Percentiles rank a stretch among this genome's conserved stretches.
These are phyloP conservation scores for Coprinellus micaceus DNA, from an alignment of 768 basidiomycete genomes.

Conservation along the genomic window DNA sequence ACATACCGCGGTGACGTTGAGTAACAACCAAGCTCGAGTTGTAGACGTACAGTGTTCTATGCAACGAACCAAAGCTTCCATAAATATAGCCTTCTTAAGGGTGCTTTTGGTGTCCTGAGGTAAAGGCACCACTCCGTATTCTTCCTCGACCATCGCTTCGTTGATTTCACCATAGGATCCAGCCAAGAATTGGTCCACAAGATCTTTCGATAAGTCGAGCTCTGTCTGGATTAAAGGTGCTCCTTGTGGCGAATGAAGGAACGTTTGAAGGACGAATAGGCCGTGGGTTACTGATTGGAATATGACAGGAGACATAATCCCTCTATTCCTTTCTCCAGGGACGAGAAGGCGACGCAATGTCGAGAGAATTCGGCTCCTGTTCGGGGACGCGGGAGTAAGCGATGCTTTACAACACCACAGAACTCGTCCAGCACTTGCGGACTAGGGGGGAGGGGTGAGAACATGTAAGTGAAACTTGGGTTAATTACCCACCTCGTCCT, in stretches of 20 bases:
- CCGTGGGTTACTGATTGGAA: conserved; percentile 52
- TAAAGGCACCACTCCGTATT: conserved; percentile 42
- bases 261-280: conserved; percentile 48
- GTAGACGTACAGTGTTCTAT: conserved; percentile 45
- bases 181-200: conserved; percentile 41
- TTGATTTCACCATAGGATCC: conserved; percentile 51
- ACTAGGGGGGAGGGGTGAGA: conserved; percentile 17
- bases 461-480: neutral
- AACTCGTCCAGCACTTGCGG: conserved; percentile 53
- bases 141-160: conserved; percentile 42
- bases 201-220: conserved; percentile 32
- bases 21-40: conserved; percentile 49
- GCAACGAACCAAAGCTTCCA: conserved; percentile 49
- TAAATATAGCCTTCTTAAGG: conserved; percentile 35
- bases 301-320: conserved; percentile 38
- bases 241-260: conserved; percentile 21
- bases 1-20: conserved; percentile 46
- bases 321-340: conserved; percentile 39
- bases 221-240: conserved; percentile 27
- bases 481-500: conserved; percentile 47
- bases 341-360: conserved; percentile 46
- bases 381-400: conserved; percentile 33
- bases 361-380: conserved; percentile 49
- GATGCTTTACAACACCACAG: conserved; percentile 72
- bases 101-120: conserved; percentile 31